Evolutionary conservation across 345 rosid genomes (phyloP), one percentile per base, ranked within the genome.

Genomic region (Arabidopsis arenosa): DNA sequence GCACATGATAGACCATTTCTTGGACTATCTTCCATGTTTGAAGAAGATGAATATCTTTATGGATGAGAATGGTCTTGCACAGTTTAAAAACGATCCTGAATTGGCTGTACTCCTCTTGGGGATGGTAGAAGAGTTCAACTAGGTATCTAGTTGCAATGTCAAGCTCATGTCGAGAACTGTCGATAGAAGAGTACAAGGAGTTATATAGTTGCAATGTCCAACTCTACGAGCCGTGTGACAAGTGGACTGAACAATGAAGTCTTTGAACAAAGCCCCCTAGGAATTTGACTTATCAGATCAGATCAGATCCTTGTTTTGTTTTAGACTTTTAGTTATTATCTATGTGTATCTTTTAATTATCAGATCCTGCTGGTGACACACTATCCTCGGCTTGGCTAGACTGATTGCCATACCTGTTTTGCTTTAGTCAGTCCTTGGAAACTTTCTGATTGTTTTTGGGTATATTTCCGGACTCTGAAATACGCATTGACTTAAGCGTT

Each of bases 1-100:
- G 51, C 18, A 60, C 58, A 10, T 72, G 60, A 49, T 72, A 23
- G 68, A 61, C 51, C 68, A 72, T 61, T 72, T 72, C 61, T 72
- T 72, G 75, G 75, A 72, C 32, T 37, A 49, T 39, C 37, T 72
- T 15, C 51, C 60, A 5, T 60, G 68, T 61, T 26, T 72, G 75
- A 17, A 72, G 51, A 17, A 48, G 49, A 49, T 61, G 68, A 10
- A 60, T 26, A 37, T 72, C 60, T 72, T 7, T 49, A 37, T 62
- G 0, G 68, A 61, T 15, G 61, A 61, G 11, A 2, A 30, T 26
- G 41, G 7, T 72, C 52, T 30, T 48, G 9, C 30, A 11, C 17
- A 5, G 37, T 30, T 44, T 44, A 14, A 0, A 5, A 2, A 9
- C 30, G 36, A 71, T 45, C 45, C n/a, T 18, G 30, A 36, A 59